Evolutionary conservation across 164 flowering plant genomes (phyloP).

Genomic region (Kingdonia uniflora): DNA sequence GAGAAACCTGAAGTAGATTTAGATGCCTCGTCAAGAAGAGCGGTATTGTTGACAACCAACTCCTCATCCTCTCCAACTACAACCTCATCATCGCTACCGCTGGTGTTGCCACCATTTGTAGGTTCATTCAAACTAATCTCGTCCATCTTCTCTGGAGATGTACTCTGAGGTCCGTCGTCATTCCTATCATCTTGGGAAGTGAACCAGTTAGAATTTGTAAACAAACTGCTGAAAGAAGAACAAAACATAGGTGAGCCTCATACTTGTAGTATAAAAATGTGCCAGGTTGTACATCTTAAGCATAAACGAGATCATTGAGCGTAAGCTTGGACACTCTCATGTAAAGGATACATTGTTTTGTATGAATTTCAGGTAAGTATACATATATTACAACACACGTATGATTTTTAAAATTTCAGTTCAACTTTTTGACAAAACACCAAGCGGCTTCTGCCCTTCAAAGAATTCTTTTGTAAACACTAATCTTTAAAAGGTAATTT

Average conservation of each 20-base stretch:
- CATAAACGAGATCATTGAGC: too few relatives aligned
- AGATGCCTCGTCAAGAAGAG: slow-evolving; percentile 28
- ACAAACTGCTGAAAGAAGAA: slow-evolving; percentile 50
- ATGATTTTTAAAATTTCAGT: too few relatives aligned
- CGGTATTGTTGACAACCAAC: slow-evolving; percentile 31
- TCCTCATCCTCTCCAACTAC: slow-evolving; percentile 84
- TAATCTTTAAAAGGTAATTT: too few relatives aligned
- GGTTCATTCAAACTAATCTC: slow-evolving; percentile 55
- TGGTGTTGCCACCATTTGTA: slow-evolving; percentile 38
- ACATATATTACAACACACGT: too few relatives aligned
- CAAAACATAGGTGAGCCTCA: background rate
- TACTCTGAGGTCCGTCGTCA: slow-evolving; percentile 32
- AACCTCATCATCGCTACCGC: slow-evolving; percentile 86
- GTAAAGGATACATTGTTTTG: too few relatives aligned
- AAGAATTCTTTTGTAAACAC: too few relatives aligned
- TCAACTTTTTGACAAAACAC: too few relatives aligned
- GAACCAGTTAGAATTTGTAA: slow-evolving; percentile 99
- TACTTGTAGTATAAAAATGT: too few relatives aligned
- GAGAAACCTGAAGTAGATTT: slow-evolving; percentile 21
- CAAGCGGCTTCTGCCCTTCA: too few relatives aligned
- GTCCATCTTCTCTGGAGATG: slow-evolving; percentile 58
- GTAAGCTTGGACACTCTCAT: too few relatives aligned
- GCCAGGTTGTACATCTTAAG: too few relatives aligned
- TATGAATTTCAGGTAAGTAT: too few relatives aligned
- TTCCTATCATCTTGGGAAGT: slow-evolving; percentile 76